Evolutionary conservation across 2,329 filamentous ascomycete genomes (phyloP).

Genomic region (Plenodomus tracheiphilus): DNA sequence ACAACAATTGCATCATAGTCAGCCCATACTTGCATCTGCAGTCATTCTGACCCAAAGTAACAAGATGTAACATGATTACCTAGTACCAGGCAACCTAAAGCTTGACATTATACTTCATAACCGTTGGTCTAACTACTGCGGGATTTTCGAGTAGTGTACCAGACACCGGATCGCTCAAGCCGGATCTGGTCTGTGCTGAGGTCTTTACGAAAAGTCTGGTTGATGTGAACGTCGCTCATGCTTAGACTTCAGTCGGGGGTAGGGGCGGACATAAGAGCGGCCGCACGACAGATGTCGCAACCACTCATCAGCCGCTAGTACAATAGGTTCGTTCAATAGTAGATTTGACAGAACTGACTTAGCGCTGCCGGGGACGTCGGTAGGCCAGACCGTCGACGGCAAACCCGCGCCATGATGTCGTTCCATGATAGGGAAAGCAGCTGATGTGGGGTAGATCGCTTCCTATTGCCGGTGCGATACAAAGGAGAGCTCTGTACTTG

Average conservation of each 20-base stretch:
- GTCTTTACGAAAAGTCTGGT: background rate
- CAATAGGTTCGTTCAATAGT: constrained; percentile 4
- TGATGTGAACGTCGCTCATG: background rate
- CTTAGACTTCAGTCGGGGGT: background rate
- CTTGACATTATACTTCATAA: constrained; percentile 7
- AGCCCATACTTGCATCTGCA: background rate
- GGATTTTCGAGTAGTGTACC: constrained; percentile 20
- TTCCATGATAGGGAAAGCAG: constrained; percentile 20
- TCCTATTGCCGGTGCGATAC: constrained; percentile 13
- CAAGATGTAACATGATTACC: background rate
- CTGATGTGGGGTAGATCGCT: constrained; percentile 24
- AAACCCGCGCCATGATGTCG: constrained; percentile 19
- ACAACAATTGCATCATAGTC: background rate
- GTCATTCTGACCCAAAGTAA: constrained; percentile 1
- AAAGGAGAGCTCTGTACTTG: constrained; percentile 4
- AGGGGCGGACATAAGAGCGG: background rate
- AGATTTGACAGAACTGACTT: background rate
- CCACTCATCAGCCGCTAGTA: background rate
- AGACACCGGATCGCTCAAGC: constrained; percentile 2
- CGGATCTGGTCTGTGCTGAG: background rate
- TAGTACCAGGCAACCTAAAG: constrained; percentile 2
- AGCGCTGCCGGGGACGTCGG: constrained; percentile 1
- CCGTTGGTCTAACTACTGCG: constrained; percentile 22
- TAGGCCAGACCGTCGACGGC: constrained; percentile 15
- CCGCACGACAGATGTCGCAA: constrained; percentile 1